Conservation (phyloP, 2,329 filamentous ascomycete genomes). For the Botrytis deweyae region DNA sequence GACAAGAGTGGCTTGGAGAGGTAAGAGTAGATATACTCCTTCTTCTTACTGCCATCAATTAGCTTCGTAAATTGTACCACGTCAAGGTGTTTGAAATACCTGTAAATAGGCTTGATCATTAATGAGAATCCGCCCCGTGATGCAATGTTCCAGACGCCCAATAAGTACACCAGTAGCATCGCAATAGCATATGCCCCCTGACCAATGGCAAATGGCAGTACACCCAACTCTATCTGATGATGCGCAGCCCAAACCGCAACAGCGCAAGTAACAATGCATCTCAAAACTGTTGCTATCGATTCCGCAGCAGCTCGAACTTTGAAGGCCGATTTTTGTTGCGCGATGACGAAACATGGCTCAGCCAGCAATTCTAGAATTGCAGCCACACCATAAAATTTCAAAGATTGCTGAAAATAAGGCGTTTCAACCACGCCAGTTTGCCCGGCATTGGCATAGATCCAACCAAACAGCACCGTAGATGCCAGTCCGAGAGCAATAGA, state of each 20-base stretch:
- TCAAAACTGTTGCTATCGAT: conserved; percentile 73
- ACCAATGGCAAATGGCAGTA: conserved; percentile 85
- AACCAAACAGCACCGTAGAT: conserved; percentile 63
- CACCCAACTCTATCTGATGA: conserved; percentile 59
- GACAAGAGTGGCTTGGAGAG: conserved; percentile 71
- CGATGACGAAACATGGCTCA: conserved; percentile 86
- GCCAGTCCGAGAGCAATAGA: conserved; percentile 67
- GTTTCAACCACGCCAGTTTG: conserved; percentile 52
- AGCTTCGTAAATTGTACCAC: background rate
- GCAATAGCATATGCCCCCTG: conserved; percentile 73
- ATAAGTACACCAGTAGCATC: conserved; percentile 68
- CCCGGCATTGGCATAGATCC: conserved; percentile 59
- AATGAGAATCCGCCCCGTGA: conserved; percentile 66
- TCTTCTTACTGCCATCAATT: conserved; percentile 19
- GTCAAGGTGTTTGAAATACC: conserved; percentile 26
- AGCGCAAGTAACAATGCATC: conserved; percentile 73
- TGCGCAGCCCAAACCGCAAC: conserved; percentile 63
- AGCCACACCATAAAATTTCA: conserved; percentile 57
- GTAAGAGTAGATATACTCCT: conserved; percentile 34
- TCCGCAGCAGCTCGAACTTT: conserved; percentile 80
- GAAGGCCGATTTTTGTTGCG: conserved; percentile 79
- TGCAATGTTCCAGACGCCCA: conserved; percentile 59
- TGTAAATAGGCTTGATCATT: conserved; percentile 47
- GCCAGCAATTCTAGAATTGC: conserved; percentile 73
- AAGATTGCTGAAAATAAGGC: conserved; percentile 58